Evolutionary conservation across 306 rosid genomes (phyloP).

Genomic region (Sindora glabra): DNA sequence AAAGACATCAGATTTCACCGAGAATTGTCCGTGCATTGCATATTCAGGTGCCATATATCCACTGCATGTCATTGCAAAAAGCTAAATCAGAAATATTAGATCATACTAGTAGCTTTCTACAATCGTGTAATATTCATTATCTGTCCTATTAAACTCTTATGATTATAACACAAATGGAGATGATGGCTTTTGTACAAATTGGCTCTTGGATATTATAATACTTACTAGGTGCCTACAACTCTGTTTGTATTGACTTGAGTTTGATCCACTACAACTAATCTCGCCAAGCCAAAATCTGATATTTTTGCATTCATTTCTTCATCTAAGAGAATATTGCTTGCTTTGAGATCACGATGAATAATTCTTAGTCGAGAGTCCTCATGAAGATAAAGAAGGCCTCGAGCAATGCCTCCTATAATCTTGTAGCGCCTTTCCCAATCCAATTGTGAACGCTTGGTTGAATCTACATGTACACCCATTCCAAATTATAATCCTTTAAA

Average conservation of each 20-base stretch:
- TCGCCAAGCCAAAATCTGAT: slow-evolving; percentile 12
- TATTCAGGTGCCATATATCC: slow-evolving; percentile 61
- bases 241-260: background rate
- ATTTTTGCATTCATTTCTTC: slow-evolving; percentile 19
- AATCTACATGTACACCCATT: background rate
- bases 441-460: background rate
- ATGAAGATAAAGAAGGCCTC: slow-evolving; percentile 17
- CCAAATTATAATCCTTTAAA: background rate
- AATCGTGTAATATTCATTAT: background rate
- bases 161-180: too few species aligned
- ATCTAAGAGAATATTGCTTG: slow-evolving; percentile 19
- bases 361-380: slow-evolving; percentile 9
- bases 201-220: background rate
- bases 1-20: slow-evolving; percentile 31
- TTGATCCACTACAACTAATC: background rate
- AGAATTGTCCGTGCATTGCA: slow-evolving; percentile 26
- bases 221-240: slow-evolving; percentile 8
- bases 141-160: too few species aligned
- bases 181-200: too few species aligned
- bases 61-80: background rate
- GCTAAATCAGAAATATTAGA: background rate
- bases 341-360: slow-evolving; percentile 24
- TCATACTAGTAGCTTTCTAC: background rate
- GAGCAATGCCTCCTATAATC: slow-evolving; percentile 6
- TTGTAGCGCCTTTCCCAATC: slow-evolving; percentile 12